phyloP scores from a whole-genome alignment of 345 rosid species.

The Arabidopsis thaliana region TAIR10.1 NC_003076.8:13865001-13865500 shows the following conservation, averaged over 20 bases:
- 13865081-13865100: constrained; percentile 91
- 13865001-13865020: constrained; percentile 2
- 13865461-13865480: constrained; percentile 33
- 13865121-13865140: constrained; percentile 56
- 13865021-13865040: constrained; percentile 48
- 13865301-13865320: constrained; percentile 74
- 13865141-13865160: constrained; percentile 80
- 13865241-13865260: constrained; percentile 3
- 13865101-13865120: constrained; percentile 65
- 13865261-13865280: constrained; percentile 56
- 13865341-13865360: not conserved
- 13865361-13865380: not conserved
- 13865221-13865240: not conserved
- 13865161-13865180: constrained; percentile 68
- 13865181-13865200: constrained; percentile 60
- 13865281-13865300: constrained; percentile 66
- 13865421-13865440: constrained; percentile 67
- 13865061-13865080: constrained; percentile 93
- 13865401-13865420: constrained; percentile 76
- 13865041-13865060: constrained; percentile 68
- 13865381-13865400: not conserved
- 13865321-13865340: constrained; percentile 12
- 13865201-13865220: not conserved
- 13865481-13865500: not conserved
- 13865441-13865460: constrained; percentile 92